phyloP scores from a whole-genome alignment of 2,329 filamentous ascomycete species.

The Dendrostoma leiphaemia region DNA sequence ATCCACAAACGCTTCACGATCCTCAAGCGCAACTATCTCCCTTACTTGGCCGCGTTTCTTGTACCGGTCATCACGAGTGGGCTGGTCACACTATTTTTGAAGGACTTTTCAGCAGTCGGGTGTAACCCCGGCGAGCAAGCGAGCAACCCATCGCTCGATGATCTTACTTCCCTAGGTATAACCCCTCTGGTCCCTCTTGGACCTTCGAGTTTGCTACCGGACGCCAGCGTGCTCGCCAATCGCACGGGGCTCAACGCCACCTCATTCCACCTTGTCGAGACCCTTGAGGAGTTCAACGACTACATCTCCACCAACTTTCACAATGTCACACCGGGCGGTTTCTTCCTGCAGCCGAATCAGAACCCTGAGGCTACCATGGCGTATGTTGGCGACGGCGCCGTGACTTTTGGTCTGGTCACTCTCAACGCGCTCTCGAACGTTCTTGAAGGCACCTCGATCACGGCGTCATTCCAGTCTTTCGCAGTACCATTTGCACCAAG shows the following conservation, averaged over 20 bases:
- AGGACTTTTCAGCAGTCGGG: slow-evolving; percentile 44
- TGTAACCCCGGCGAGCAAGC: slow-evolving; percentile 50
- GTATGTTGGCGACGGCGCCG: slow-evolving; percentile 12
- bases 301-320: slow-evolving; percentile 62
- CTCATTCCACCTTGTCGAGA: slow-evolving; percentile 48
- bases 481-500: slow-evolving; percentile 69
- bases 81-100: slow-evolving; percentile 74
- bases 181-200: slow-evolving; percentile 41
- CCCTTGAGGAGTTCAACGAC: slow-evolving; percentile 64
- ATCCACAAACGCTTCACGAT: slow-evolving; percentile 78
- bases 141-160: slow-evolving; percentile 1
- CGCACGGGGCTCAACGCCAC: slow-evolving; percentile 10
- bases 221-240: slow-evolving; percentile 13
- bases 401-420: slow-evolving; percentile 10
- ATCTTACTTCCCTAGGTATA: slow-evolving; percentile 23
- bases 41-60: slow-evolving; percentile 70
- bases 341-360: slow-evolving; percentile 57
- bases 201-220: slow-evolving; percentile 30
- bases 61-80: slow-evolving; percentile 79
- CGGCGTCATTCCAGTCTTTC: slow-evolving; percentile 71
- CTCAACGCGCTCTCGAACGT: slow-evolving; percentile 52
- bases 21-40: slow-evolving; percentile 73
- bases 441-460: slow-evolving; percentile 66
- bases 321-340: slow-evolving; percentile 73
- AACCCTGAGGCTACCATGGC: slow-evolving; percentile 11